A percentile compares a stretch with the other conserved stretches of the same genome.
Evolutionary conservation across 345 rosid species (phyloP).

Genomic region (Syzygium grande): DNA sequence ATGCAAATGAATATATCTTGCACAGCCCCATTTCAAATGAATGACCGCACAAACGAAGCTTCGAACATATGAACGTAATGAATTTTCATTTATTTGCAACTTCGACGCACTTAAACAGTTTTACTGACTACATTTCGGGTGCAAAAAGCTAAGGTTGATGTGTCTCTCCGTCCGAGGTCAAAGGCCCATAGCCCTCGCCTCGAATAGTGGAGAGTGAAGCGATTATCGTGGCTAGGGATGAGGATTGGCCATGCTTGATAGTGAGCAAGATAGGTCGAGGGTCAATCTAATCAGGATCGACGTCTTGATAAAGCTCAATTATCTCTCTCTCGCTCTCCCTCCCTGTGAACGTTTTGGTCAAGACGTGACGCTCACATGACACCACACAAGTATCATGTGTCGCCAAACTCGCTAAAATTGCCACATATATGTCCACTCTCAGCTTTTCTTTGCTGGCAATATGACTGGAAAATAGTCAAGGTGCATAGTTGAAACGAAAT

Average conservation of each 20-base stretch:
- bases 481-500: neutral
- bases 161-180: neutral
- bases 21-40: neutral
- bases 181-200: neutral
- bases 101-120: neutral
- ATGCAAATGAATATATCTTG: neutral
- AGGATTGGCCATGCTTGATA: neutral
- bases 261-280: neutral
- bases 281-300: neutral
- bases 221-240: neutral
- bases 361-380: neutral
- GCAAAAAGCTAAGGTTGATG: neutral
- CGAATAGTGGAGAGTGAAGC: neutral
- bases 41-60: neutral
- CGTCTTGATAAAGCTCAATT: neutral
- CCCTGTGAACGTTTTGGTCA: neutral
- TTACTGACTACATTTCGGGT: rapidly evolving
- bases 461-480: neutral
- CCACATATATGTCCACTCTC: neutral
- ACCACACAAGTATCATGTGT: neutral
- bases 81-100: neutral
- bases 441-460: neutral
- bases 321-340: neutral
- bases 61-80: neutral
- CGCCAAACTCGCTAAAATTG: neutral